A percentile compares a stretch with the other conserved stretches of the same genome.
Evolutionary conservation across 164 flowering plant genomes (phyloP).

Genomic region (Protea cynaroides): DNA sequence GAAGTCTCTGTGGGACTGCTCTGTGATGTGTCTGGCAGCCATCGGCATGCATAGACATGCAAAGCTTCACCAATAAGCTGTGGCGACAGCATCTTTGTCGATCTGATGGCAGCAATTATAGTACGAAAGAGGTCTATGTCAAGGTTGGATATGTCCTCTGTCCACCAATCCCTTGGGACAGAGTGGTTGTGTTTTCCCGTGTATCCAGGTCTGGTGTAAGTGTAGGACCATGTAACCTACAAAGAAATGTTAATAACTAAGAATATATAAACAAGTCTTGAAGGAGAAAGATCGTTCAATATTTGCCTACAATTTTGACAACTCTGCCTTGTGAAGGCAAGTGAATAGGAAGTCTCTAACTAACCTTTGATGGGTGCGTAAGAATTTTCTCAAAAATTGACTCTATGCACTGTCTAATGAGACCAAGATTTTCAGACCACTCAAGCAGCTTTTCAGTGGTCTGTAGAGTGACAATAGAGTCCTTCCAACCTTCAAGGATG

Average conservation of each 20-base stretch:
- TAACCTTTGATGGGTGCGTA: constrained; percentile 58
- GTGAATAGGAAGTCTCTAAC: not conserved
- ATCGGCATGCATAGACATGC: constrained; percentile 75
- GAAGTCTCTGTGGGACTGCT: constrained; percentile 25
- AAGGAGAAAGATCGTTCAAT: not conserved
- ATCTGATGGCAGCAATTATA: constrained; percentile 40
- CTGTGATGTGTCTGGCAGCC: constrained; percentile 49
- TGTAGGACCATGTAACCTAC: constrained; percentile 86
- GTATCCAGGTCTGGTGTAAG: constrained; percentile 81
- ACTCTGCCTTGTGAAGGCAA: too few species aligned
- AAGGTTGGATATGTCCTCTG: constrained; percentile 74
- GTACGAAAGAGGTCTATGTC: constrained; percentile 64
- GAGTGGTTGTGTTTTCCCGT: constrained; percentile 39
- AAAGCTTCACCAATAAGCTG: constrained; percentile 87
- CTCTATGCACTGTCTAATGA: constrained; percentile 66
- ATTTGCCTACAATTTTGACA: not conserved
- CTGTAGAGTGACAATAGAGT: constrained; percentile 55
- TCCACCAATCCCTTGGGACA: constrained; percentile 94
- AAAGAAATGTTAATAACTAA: constrained; percentile 10
- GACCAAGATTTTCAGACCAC: constrained; percentile 77
- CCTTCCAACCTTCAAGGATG: constrained; percentile 91
- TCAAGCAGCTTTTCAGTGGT: constrained; percentile 41
- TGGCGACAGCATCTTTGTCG: constrained; percentile 51
- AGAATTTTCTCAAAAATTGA: constrained; percentile 70
- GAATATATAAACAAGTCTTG: not conserved